Evolutionary conservation across 805 yeast species (phyloP), one percentile per base, ranked within the genome.

Genomic region (Huiozyma naganishii): DNA sequence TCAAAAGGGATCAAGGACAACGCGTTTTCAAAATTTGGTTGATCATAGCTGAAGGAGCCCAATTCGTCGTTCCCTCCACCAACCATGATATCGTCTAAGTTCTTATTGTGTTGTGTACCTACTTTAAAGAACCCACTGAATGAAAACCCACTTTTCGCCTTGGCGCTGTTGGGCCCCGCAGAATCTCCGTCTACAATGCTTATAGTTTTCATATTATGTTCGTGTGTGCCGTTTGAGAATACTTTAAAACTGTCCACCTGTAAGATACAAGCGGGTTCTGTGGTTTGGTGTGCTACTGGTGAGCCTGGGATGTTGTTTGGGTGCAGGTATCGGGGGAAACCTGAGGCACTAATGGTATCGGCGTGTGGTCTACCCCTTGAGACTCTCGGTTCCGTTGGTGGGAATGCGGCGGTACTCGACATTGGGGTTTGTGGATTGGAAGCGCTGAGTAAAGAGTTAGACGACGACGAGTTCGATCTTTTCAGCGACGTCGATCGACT

Each of bases 151-250:
- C 37, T 42, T 8, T 39, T 36, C 10, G 39, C 45, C n/a, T 32
- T 33, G 7, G 32, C 9, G n/a, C 35, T 37, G 12, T 13, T 17
- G 17, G 29, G 36, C 7, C 23, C 29, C 8, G 32, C 44, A 32
- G 8, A 13, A 8, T 34, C 47, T 34, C 45, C 47, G 13, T 41
- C 34, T 4, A 53, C 44, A 11, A 57, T 29, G 10, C 56, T 53
- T 11, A 54, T 49, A 7, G 54, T 52, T 29, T 51, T 55, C 33
- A 60, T 40, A 40, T 52, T 51, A 45, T 60, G 64, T 42, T 52
- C 56, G 46, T 60, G 64, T 32, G 50, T 50, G 23, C 62, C 62
- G 41, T 58, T 53, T 34, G 55, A 54, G 41, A 45, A 58, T 2
- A 60, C 54, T 36, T 48, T 52, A 37, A 60, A 60, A 36, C 48